Base-by-base conservation (phyloP, 2,329 filamentous ascomycete species). In the Davidsoniella virescens region DNA sequence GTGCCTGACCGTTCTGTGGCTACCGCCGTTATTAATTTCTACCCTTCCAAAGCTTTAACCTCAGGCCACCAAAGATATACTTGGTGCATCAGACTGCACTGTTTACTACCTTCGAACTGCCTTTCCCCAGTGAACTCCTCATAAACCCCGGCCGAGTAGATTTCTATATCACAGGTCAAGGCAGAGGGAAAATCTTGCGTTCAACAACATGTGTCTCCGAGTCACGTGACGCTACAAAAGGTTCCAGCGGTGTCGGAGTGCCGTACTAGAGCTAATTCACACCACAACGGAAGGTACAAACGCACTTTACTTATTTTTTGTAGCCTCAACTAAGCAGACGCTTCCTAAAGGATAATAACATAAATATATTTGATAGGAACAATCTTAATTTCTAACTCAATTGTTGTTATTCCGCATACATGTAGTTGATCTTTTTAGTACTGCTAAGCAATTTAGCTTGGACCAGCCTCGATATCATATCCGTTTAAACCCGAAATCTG, bases 211-310 rank as follows among this genome's bases (percentile, higher is more conserved):
- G 26, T 33, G 6, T 33, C 26, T 33, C 10, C 3, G 5, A 12
- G 39, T 52, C 50, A 52, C 45, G 50, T 52, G 50, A 44, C 20
- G 9, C 9, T 18, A 14, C 5, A 9, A n/a, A n/a, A n/a, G n/a
- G n/a, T n/a, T 8, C 39, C n/a, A 52, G 50, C 50, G 50, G 38
- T 52, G 29, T 52, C 50, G 50, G 50, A 52, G 50, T 44, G 20
- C 9, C 40, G 18, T 20, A 23, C 47, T 29, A 18, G 6, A 20
- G 16, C 7, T 23, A 26, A 37, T 33, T 20, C 20, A 20, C 20
- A 20, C 20, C 16, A 17, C 41, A 49, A 49, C 26, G 47, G 47
- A 26, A 49, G 39, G 38, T 49, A 49, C 47, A 49, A 49, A 49
- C 47, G 47, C 47, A 39, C 4, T 43, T 25, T 20, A 20, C 20